Evolutionary conservation across 1,284 basidiomycete genomes (phyloP), one percentile per base, ranked within the genome.

Genomic region (Tilletiaria anomala): DNA sequence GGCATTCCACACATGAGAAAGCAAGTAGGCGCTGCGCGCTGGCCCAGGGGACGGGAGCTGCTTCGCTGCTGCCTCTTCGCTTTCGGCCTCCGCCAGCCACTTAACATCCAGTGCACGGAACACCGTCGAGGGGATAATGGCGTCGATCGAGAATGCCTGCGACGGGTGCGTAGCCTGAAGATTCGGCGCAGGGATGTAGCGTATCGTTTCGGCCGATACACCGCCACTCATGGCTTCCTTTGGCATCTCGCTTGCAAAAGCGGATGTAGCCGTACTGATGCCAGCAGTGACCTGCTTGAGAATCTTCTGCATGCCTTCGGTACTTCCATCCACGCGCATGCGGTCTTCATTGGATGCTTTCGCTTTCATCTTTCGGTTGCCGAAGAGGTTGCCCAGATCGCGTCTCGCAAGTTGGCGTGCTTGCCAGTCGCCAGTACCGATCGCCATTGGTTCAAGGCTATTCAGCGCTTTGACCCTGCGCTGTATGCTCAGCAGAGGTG

Each of bases 251-350:
- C 53, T 43, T 1, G 57, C 44, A 29, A 8, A 8, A 8, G 8
- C 26, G 26, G 26, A 8, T 8, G 10, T 29, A 23, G 49, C 50
- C 19, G 51, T 47, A 23, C 54, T 53, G 35, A 64, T 65, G 6
- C 53, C 52, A 3, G 51, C 44, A 14, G 59, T 53, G 11, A 61
- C 56, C 18, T 59, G 50, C 44, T 54, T 52, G 6, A 63, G 48
- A 19, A 62, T 54, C 17, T 45, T 45, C 20, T 52, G 51, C 63
- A 64, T 64, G 26, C 26, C n/a, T 29, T 29, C 26, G 40, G 58
- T 55, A 35, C 48, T 51, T 6, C 57, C 58, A 44, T 65, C 56
- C 29, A 66, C 63, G 48, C 63, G 62, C 61, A 66, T 65, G 24
- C 57, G 48, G 40, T 66, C 63, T 40, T 59, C 51, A 37, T 61